Base-by-base conservation (phyloP, 2,329 filamentous ascomycete species). In the Monascus ruber region DNA sequence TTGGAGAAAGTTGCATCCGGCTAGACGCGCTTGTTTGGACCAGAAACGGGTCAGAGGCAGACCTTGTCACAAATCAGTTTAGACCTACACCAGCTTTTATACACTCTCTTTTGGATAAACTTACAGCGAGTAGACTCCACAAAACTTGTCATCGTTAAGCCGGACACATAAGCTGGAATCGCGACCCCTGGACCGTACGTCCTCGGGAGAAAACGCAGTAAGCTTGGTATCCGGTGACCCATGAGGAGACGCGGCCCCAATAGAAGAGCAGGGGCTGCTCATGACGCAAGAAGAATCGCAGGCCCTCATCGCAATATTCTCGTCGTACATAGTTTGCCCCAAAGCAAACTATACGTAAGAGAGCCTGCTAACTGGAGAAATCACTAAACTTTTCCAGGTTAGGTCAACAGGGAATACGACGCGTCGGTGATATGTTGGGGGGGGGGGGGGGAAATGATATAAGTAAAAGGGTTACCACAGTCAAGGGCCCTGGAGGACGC, bases 201-300 rank as follows among this genome's bases (percentile, higher is more conserved):
- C 74, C 10, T 76, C 73, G 0, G 79, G 77, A 4, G 79, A 83
- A 53, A 82, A 81, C 5, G 72, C 63, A 4, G 78, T 79, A 33
- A 80, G 47, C 36, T 72, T 73, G 5, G 79, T 81, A 42, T 81
- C 77, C 0, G 80, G 79, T 5, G 81, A 83, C 10, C 71, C 73
- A 48, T 76, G 71, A 51, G 69, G 71, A 7, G 78, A 80, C 37
- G 75, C 73, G 27, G 67, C 68, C 17, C 64, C 68, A 34, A 69
- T 72, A 10, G 60, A 60, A 29, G 62, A 64, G 34, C 49, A 53
- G 27, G 62, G 59, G 45, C 62, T 65, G 44, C 58, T 61, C 36
- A 56, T 47, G 40, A 49, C 45, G 37, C 47, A 53, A 43, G 53
- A 51, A 37, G 48, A 53, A 28, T 47, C 46, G 39, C 48, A 51